Conservation (phyloP, 225 moss, liverwort and hornwort species). For the Bryum argenteum region DNA sequence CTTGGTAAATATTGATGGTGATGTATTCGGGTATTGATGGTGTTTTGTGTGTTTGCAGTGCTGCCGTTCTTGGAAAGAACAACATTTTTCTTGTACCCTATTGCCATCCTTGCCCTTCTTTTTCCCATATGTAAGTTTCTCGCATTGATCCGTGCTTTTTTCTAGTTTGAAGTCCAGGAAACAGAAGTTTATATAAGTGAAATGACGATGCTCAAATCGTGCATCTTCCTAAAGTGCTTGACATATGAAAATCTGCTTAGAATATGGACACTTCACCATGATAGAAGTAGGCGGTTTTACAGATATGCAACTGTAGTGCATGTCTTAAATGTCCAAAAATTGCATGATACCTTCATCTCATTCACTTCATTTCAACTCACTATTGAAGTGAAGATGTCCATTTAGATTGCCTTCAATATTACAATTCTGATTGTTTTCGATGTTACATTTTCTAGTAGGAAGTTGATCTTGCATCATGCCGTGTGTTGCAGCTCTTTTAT, state of each 20-base stretch:
- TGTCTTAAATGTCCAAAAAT: too few species aligned
- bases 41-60: conserved; percentile 56
- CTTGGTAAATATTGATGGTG: conserved; percentile 6
- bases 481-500: conserved; percentile 57
- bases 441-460: too few species aligned
- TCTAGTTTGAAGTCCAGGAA: neutral
- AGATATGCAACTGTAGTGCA: too few species aligned
- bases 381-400: neutral
- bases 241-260: too few species aligned
- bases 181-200: too few species aligned
- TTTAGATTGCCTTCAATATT: neutral
- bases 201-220: too few species aligned
- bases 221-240: too few species aligned
- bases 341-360: too few species aligned
- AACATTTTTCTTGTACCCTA: conserved; percentile 92
- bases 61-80: conserved; percentile 93
- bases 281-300: too few species aligned
- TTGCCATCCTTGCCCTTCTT: conserved; percentile 75
- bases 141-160: neutral
- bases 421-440: too few species aligned
- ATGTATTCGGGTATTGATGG: conserved; percentile 5
- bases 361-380: too few species aligned
- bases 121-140: conserved; percentile 86
- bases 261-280: too few species aligned
- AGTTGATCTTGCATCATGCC: conserved; percentile 21